These are phyloP conservation scores for Ophiostoma sp. DNA, from an alignment of 2,329 filamentous ascomycete genomes.

Conservation along the genomic window DNA sequence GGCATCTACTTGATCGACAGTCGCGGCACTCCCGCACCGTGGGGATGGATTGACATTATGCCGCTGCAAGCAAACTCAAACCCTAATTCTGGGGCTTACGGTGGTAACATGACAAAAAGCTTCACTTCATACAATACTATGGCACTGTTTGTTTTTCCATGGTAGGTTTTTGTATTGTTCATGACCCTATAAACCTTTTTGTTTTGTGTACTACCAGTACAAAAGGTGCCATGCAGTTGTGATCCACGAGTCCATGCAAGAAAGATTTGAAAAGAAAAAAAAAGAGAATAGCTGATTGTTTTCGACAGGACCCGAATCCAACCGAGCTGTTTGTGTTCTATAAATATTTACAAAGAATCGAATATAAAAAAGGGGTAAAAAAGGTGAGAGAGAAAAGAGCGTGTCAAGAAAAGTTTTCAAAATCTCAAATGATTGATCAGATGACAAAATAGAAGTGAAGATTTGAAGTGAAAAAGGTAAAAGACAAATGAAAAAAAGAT, in stretches of 20 bases:
- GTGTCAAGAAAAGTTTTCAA: conserved; percentile 14
- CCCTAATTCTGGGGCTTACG: neutral
- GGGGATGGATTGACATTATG: neutral
- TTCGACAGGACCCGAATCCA: neutral
- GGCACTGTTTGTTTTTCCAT: neutral
- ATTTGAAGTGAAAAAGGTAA: neutral
- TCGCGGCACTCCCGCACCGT: neutral
- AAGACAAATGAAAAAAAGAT: conserved; percentile 9
- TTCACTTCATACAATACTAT: neutral
- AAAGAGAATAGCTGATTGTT: conserved; percentile 4
- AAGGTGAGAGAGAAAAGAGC: conserved; percentile 8
- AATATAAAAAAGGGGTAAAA: conserved; percentile 13
- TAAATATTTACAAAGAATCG: conserved; percentile 17
- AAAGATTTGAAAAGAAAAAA: neutral
- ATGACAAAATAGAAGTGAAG: conserved; percentile 10
- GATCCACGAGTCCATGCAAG: conserved; percentile 13
- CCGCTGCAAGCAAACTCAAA: neutral
- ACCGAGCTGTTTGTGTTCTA: conserved; percentile 3
- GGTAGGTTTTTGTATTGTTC: conserved; percentile 9
- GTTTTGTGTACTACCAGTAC: neutral
- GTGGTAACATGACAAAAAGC: neutral
- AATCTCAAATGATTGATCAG: conserved; percentile 3
- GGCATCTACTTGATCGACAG: neutral
- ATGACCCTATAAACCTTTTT: conserved; percentile 6
- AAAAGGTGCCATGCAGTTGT: neutral